These are phyloP conservation scores for Coemansia reversa DNA, from an alignment of 192 early-diverging fungal species.

Conservation along the genomic window DNA sequence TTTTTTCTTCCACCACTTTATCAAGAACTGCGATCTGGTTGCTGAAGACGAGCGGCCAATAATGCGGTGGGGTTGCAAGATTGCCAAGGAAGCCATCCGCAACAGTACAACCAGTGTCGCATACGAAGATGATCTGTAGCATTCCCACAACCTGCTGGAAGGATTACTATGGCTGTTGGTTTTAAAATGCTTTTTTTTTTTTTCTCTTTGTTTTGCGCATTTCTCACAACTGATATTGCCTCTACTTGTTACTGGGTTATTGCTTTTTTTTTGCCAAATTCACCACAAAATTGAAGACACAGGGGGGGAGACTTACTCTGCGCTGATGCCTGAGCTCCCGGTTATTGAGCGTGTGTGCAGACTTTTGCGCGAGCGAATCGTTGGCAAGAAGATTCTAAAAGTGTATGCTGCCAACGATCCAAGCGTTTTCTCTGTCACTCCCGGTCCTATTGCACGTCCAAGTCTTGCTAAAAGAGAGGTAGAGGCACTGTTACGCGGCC, in stretches of 20 bases:
- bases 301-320: background rate
- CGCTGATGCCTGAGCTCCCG: constrained; percentile 67
- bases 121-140: constrained; percentile 8
- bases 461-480: constrained; percentile 21
- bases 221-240: background rate
- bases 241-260: background rate
- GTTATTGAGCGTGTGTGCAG: constrained; percentile 70
- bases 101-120: constrained; percentile 2
- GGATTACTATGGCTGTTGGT: background rate
- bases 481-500: constrained; percentile 37
- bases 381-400: constrained; percentile 54
- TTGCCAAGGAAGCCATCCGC: constrained; percentile 65
- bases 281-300: background rate
- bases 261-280: background rate
- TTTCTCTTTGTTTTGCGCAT: background rate
- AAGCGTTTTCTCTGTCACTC: constrained; percentile 48
- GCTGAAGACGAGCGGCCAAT: constrained; percentile 64
- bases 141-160: background rate
- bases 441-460: background rate
- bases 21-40: constrained; percentile 62
- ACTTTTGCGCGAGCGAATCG: constrained; percentile 54
- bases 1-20: constrained; percentile 81
- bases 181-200: background rate
- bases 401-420: constrained; percentile 55
- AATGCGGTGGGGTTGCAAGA: constrained; percentile 65